Base-by-base conservation (phyloP, 192 early-diverging fungal species). In the Radiomyces spectabilis region DNA sequence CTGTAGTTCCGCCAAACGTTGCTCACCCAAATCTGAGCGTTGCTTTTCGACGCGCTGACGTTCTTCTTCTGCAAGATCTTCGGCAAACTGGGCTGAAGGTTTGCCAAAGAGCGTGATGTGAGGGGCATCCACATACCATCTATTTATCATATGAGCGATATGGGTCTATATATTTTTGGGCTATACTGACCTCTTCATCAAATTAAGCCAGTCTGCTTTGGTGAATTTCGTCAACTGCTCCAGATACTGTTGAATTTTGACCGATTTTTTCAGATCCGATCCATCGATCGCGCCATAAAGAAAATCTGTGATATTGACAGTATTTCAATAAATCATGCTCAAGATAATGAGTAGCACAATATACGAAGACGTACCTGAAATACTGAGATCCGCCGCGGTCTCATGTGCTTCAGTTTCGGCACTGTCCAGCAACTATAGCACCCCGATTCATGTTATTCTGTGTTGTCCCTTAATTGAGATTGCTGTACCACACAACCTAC, bases 61-160 rank as follows among this genome's bases (percentile, higher is more conserved):
- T 48, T 82, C 80, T 29, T 79, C 76, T 16, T 71, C 61, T 1
- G 63, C 56, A 29, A 72, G 58, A 29, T 74, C 68, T 10, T 73
- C 57, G 1, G 80, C 78, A 44, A 77, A 74, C 12, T 57, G 54
- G 10, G 78, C 76, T 2, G 80, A 82, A 4, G 80, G 80, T 45
- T 73, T 74, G 19, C 66, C 80, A 30, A 80, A 41, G 22, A 82
- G 56, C 9, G 63, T 72, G 4, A 76, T 72, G 42, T 68, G 63
- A 15, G 56, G 57, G n/a, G 50, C 54, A 52, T 75, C 53, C 33
- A 80, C 46, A 44, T 69, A 71, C 51, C 75, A 77, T 31, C 72
- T 76, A 63, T 5, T 19, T 26, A 31, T 21, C 0, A 19, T 31
- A 32, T 27, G 4, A 47, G 29, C 4, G 13, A 19, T 18, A 27